Base-by-base conservation (phyloP, 495 filamentous ascomycete species). In the Corynascus novoguineensis region DNA sequence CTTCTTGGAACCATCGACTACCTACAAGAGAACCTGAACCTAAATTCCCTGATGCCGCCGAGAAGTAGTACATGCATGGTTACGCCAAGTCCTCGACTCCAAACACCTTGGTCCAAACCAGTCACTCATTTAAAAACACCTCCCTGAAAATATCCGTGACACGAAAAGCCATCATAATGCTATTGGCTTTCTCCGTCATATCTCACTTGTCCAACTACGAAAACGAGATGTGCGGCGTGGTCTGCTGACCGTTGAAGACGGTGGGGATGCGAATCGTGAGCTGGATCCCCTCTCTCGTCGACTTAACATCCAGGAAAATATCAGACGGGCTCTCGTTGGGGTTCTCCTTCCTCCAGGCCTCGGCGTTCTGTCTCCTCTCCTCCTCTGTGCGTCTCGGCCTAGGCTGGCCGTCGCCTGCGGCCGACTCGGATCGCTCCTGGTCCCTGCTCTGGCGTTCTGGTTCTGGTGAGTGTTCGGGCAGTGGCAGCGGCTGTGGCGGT, bases 251-350 rank as follows among this genome's bases (percentile, higher is more conserved):
- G 8, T 67, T 65, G 59, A 79, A 79, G 19, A 75, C 74, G 9
- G 77, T 79, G 28, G 77, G 77, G 40, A 79, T 78, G 38, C 74
- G 68, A 52, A 79, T 77, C 4, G 72, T 78, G 12, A 79, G 50
- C 63, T 79, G 77, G 44, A 79, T 76, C 6, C 75, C 75, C 38
- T 79, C 77, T 14, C 62, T 75, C 22, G 77, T 79, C 5, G 75
- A 78, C 58, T 79, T 79, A 42, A 79, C 75, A 53, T 79, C 77
- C 53, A 79, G 50, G 37, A 77, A 78, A 17, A 79, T 74, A 58
- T 79, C 76, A 1, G 76, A 79, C 9, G 76, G 76, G 59, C 76
- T 77, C 37, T 71, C 70, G 5, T 53, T 60, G 2, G 68, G 68
- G 24, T 68, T 70, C 52, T 71, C 70, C 52, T 72, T 72, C 50